These are phyloP conservation scores for Hura crepitans DNA, from an alignment of 441 rosid species.

Conservation along the genomic window DNA sequence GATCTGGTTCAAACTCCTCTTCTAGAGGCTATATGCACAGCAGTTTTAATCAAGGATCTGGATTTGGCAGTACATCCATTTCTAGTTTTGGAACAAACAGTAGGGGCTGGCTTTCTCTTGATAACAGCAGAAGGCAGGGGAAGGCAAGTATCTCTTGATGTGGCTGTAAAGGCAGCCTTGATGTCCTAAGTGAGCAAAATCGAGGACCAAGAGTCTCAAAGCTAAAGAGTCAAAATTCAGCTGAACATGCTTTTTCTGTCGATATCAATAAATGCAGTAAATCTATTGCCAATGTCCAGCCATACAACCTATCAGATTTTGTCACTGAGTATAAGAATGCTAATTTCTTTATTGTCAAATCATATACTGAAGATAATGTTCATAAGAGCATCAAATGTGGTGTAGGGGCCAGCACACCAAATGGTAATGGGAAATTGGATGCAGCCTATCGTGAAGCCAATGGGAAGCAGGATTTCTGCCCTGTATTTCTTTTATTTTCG, in stretches of 20 bases:
- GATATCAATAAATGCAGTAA: conserved; percentile 35
- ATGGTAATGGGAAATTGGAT: conserved; percentile 67
- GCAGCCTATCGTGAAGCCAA: conserved; percentile 55
- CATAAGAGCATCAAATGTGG: conserved; percentile 75
- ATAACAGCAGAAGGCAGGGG: conserved; percentile 51
- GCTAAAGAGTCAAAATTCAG: conserved; percentile 44
- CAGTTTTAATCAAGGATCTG: conserved; percentile 43
- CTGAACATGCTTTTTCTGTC: conserved; percentile 35
- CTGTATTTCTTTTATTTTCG: conserved; percentile 65
- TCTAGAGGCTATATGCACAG: conserved; percentile 41
- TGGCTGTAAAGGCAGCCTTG: conserved; percentile 48
- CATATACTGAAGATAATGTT: conserved; percentile 80
- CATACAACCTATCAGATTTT: conserved; percentile 51
- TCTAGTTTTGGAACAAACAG: conserved; percentile 44
- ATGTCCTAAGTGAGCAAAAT: conserved; percentile 56
- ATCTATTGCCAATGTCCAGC: conserved; percentile 31
- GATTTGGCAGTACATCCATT: conserved; percentile 35
- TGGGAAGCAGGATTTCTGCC: conserved; percentile 44
- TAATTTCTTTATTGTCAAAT: conserved; percentile 68
- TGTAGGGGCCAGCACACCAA: conserved; percentile 80
- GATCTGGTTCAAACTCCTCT: conserved; percentile 47
- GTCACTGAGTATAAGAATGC: conserved; percentile 53
- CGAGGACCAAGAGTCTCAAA: conserved; percentile 78
- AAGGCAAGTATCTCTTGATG: conserved; percentile 44
- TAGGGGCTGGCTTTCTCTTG: conserved; percentile 41